These are phyloP conservation scores for Hypoxylon sp. DNA, from an alignment of 2,329 filamentous ascomycete species.

Conservation along the genomic window DNA sequence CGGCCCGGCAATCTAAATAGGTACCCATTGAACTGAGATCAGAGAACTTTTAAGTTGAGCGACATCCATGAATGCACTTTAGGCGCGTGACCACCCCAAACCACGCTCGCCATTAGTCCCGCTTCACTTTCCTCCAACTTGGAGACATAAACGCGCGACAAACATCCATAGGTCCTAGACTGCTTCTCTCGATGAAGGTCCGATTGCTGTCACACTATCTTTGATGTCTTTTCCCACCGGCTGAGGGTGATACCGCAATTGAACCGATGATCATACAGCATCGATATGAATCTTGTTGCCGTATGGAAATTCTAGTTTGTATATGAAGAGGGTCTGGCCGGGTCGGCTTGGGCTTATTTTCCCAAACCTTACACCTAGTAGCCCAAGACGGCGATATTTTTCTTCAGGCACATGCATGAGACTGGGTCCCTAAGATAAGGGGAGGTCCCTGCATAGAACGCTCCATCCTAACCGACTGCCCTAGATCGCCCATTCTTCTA, in stretches of 20 bases:
- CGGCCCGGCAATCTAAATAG: constrained; percentile 14
- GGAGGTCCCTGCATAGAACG: constrained; percentile 4
- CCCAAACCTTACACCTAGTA: background rate
- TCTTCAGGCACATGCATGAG: background rate
- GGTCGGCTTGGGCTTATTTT: constrained; percentile 16
- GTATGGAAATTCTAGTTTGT: no score
- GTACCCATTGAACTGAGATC: constrained; percentile 1
- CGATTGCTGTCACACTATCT: background rate
- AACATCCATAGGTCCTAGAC: background rate
- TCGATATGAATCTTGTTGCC: background rate
- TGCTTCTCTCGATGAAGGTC: constrained; percentile 2
- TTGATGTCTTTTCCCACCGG: constrained; percentile 5
- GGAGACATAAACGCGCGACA: constrained; percentile 1
- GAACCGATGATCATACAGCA: background rate
- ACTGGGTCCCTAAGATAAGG: background rate
- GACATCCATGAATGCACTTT: background rate
- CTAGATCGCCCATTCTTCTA: constrained; percentile 11
- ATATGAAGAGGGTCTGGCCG: background rate
- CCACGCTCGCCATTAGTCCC: background rate
- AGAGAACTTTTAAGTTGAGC: background rate
- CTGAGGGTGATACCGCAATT: background rate
- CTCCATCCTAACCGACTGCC: background rate
- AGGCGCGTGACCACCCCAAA: background rate
- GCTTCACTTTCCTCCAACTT: background rate
- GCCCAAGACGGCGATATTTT: background rate